Evolutionary conservation across 805 yeast species (phyloP).

Genomic region (Starmerella sirachaensis): DNA sequence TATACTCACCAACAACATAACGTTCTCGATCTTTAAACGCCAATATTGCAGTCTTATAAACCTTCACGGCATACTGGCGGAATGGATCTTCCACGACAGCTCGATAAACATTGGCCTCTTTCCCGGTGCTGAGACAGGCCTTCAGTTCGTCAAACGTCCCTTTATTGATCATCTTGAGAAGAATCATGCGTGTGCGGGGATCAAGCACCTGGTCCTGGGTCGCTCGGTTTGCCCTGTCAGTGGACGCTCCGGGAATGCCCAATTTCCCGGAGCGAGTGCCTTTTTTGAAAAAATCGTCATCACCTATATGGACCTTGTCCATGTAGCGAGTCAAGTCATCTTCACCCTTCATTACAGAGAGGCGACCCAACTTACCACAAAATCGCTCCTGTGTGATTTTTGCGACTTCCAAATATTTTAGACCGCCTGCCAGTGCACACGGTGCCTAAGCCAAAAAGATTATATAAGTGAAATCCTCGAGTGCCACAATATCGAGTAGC

Average conservation of each 20-base stretch:
- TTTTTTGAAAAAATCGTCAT: constrained; percentile 20
- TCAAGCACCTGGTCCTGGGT: constrained; percentile 95
- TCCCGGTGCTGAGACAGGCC: constrained; percentile 93
- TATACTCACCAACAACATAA: constrained; percentile 89
- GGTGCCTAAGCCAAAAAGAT: too few relatives aligned
- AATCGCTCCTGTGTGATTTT: too few relatives aligned
- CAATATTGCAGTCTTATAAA: constrained; percentile 87
- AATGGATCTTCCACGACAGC: constrained; percentile 34
- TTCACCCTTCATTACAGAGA: constrained; percentile 1
- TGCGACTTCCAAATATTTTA: too few relatives aligned
- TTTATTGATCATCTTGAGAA: constrained; percentile 68
- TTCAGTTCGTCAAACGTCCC: constrained; percentile 76
- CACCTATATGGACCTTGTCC: constrained; percentile 20
- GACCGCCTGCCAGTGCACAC: too few relatives aligned
- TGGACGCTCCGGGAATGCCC: constrained; percentile 19
- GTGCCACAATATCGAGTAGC: too few relatives aligned
- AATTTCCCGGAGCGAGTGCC: constrained; percentile 23
- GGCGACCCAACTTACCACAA: too few relatives aligned
- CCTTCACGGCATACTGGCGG: constrained; percentile 58
- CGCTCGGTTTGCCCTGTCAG: constrained; percentile 84
- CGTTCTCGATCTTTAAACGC: constrained; percentile 96
- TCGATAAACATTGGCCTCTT: constrained; percentile 96
- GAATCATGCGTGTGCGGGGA: constrained; percentile 78
- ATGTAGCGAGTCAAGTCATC: constrained; percentile 15
- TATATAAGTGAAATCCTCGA: too few relatives aligned